Evolutionary conservation across 345 rosid species (phyloP).

Genomic region (Lumnitzera littorea): DNA sequence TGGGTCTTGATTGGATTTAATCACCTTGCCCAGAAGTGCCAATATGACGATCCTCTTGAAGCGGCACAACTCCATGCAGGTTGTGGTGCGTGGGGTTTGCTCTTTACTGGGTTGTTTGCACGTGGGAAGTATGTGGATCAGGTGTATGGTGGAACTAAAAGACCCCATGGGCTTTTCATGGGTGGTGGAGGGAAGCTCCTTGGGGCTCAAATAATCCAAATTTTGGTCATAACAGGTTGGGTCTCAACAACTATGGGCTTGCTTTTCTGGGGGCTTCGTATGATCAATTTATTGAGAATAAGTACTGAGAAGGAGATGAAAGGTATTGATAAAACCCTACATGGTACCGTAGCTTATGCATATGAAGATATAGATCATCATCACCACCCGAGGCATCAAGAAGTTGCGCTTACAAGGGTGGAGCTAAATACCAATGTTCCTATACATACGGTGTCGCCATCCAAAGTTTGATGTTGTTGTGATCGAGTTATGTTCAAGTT

Average conservation of each 20-base stretch:
- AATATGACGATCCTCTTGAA: slow-evolving; percentile 62
- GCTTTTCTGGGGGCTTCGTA: slow-evolving; percentile 40
- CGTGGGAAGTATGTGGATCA: slow-evolving; percentile 35
- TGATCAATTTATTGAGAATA: slow-evolving; percentile 48
- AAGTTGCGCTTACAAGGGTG: slow-evolving; percentile 5
- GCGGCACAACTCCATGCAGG: slow-evolving; percentile 82
- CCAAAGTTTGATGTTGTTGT: too few relatives aligned
- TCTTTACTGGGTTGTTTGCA: slow-evolving; percentile 70
- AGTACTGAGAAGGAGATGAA: slow-evolving; percentile 58
- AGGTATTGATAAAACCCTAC: slow-evolving; percentile 79
- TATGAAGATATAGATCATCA: slow-evolving; percentile 53
- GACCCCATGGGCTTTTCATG: slow-evolving; percentile 59
- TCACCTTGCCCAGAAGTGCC: slow-evolving; percentile 40
- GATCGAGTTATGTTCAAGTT: too few relatives aligned
- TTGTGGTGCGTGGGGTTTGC: slow-evolving; percentile 71
- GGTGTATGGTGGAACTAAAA: slow-evolving; percentile 29
- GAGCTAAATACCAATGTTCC: slow-evolving; percentile 18
- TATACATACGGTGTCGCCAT: too few relatives aligned
- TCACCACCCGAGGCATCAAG: slow-evolving; percentile 6
- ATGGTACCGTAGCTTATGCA: slow-evolving; percentile 74
- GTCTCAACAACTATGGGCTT: slow-evolving; percentile 74
- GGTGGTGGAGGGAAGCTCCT: slow-evolving; percentile 70
- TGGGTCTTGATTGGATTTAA: slow-evolving; percentile 57
- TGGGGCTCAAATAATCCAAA: slow-evolving; percentile 59
- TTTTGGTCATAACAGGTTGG: slow-evolving; percentile 55